phyloP scores from a whole-genome alignment of 116 monocot species.

The Papilionanthe hybrid region DNA sequence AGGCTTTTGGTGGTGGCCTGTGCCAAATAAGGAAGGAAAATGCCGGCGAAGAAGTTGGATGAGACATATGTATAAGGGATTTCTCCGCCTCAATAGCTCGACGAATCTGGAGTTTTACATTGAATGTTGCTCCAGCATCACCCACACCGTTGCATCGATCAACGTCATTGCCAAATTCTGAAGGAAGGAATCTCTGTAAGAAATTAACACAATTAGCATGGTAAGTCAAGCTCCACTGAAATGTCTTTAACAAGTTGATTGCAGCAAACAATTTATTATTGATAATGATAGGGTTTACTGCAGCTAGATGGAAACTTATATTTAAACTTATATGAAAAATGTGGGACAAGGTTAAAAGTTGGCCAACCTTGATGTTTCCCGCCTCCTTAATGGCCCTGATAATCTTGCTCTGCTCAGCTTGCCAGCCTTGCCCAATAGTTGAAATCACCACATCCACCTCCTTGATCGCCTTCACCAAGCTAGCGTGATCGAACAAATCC shows the following conservation, averaged over 20 bases:
- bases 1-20: slow-evolving; percentile 13
- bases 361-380: slow-evolving; percentile 11
- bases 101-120: slow-evolving; percentile 18
- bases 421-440: not conserved
- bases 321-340: no score
- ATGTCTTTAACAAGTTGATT: no score
- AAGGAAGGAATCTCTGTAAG: slow-evolving; percentile 43
- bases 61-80: slow-evolving; percentile 33
- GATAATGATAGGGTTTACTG: no score
- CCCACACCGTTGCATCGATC: slow-evolving; percentile 19
- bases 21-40: slow-evolving; percentile 28
- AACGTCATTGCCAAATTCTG: slow-evolving; percentile 42
- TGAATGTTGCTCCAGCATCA: slow-evolving; percentile 21
- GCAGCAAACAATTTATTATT: no score
- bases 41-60: slow-evolving; percentile 34
- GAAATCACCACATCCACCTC: slow-evolving; percentile 17
- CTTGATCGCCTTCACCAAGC: slow-evolving; percentile 18
- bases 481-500: slow-evolving; percentile 14
- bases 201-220: not conserved
- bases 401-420: slow-evolving; percentile 8
- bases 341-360: not conserved
- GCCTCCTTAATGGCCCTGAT: slow-evolving; percentile 12
- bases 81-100: slow-evolving; percentile 30
- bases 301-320: no score
- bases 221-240: not conserved